Conservation (phyloP, 2,329 filamentous ascomycete species). For the Cladophialophora exuberans region DNA sequence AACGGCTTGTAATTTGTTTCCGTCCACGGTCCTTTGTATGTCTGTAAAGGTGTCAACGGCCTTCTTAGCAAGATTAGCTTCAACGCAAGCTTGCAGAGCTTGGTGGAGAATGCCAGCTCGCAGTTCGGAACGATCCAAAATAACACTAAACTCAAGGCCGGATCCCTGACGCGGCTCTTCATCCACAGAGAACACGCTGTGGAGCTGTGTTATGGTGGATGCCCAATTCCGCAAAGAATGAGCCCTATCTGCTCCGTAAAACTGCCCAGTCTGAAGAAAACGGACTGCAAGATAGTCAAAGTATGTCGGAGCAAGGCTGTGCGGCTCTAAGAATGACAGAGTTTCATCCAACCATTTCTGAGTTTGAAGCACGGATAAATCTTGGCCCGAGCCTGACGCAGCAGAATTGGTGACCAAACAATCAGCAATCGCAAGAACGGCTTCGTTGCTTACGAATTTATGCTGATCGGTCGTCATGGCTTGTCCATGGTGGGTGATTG, state of each 20-base stretch:
- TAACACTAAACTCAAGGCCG: slow-evolving; percentile 19
- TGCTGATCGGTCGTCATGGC: slow-evolving; percentile 46
- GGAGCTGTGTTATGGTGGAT: slow-evolving; percentile 3
- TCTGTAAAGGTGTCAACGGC: slow-evolving; percentile 29
- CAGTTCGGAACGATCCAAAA: slow-evolving; percentile 24
- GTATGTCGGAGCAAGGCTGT: slow-evolving; percentile 36
- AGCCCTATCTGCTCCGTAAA: slow-evolving; percentile 51
- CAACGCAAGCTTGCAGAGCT: slow-evolving; percentile 44
- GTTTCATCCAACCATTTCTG: slow-evolving; percentile 37
- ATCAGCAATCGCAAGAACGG: slow-evolving; percentile 59
- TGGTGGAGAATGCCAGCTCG: slow-evolving; percentile 41
- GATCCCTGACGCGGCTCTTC: background rate
- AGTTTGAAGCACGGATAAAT: slow-evolving; percentile 2
- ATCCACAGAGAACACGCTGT: slow-evolving; percentile 7
- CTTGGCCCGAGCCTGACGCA: slow-evolving; percentile 32
- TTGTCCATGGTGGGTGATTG: slow-evolving; percentile 27
- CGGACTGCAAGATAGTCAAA: slow-evolving; percentile 51
- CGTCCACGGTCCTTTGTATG: slow-evolving; percentile 46
- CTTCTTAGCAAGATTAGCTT: slow-evolving; percentile 22
- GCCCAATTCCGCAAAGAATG: slow-evolving; percentile 41
- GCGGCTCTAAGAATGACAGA: slow-evolving; percentile 46
- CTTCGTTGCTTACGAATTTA: slow-evolving; percentile 61
- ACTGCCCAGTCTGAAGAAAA: slow-evolving; percentile 53
- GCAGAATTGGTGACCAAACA: slow-evolving; percentile 54
- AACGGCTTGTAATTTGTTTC: slow-evolving; percentile 40